These are phyloP conservation scores for Immersiella caudata DNA, from an alignment of 495 filamentous ascomycete genomes.

Conservation along the genomic window DNA sequence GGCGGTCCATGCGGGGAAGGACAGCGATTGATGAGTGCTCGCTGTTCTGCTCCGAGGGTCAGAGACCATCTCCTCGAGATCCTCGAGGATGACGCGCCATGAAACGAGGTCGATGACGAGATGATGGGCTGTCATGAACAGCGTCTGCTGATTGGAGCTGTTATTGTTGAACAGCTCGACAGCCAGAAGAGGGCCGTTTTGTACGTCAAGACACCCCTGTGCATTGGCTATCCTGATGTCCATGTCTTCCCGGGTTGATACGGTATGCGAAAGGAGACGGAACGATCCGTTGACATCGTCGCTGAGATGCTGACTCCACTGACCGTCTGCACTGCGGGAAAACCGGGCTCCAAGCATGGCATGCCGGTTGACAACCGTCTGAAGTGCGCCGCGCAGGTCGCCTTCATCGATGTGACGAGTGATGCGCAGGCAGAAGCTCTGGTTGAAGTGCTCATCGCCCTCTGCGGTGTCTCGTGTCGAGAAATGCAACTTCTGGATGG, in stretches of 20 bases:
- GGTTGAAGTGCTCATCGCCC: conserved; percentile 62
- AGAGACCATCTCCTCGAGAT: conserved; percentile 57
- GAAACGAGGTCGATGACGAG: conserved; percentile 65
- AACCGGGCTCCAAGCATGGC: conserved; percentile 68
- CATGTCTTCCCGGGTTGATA: conserved; percentile 1
- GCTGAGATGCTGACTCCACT: conserved; percentile 31
- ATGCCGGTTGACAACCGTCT: conserved; percentile 56
- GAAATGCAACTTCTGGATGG: conserved; percentile 63
- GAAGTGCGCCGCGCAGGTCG: conserved; percentile 47
- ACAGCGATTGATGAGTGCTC: conserved; percentile 33
- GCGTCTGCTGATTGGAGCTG: conserved; percentile 31
- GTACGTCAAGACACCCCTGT: conserved; percentile 39
- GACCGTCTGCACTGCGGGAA: conserved; percentile 15
- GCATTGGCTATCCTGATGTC: conserved; percentile 23
- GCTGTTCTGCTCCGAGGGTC: conserved; percentile 27
- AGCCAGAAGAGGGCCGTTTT: conserved; percentile 40
- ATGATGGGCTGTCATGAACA: conserved; percentile 63
- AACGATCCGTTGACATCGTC: conserved; percentile 24
- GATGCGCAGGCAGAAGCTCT: conserved; percentile 60
- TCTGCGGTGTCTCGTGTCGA: conserved; percentile 48
- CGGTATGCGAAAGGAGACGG: conserved; percentile 23
- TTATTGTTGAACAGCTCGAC: conserved; percentile 28
- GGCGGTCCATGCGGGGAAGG: conserved; percentile 59
- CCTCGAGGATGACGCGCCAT: conserved; percentile 62
- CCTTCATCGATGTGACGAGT: conserved; percentile 41